Conservation (phyloP, 441 rosid genomes). For the Macaranga tanarius region DNA sequence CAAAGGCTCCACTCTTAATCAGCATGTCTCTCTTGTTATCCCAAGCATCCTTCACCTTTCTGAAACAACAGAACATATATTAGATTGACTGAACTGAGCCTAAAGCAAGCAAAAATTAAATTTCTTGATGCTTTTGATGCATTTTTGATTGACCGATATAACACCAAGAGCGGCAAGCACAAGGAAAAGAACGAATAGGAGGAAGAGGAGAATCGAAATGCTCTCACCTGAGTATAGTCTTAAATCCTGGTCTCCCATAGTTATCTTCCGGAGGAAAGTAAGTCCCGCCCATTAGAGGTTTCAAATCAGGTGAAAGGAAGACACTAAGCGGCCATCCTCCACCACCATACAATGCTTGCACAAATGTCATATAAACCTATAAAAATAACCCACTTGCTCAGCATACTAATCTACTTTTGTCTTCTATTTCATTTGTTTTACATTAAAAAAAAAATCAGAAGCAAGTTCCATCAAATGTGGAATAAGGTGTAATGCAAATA, state of each 20-base stretch:
- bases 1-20: slow-evolving; percentile 71
- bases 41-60: slow-evolving; percentile 94
- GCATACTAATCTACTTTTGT: not conserved
- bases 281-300: slow-evolving; percentile 97
- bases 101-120: not conserved
- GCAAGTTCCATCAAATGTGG: not conserved
- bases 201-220: slow-evolving; percentile 6
- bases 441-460: not conserved
- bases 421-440: not conserved
- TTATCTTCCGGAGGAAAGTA: slow-evolving; percentile 94
- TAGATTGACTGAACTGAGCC: slow-evolving; percentile 13
- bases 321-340: slow-evolving; percentile 97
- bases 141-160: slow-evolving; percentile 2
- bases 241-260: slow-evolving; percentile 90
- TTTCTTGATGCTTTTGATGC: not conserved
- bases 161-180: not conserved
- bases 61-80: slow-evolving; percentile 29
- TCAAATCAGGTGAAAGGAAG: slow-evolving; percentile 90
- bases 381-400: slow-evolving; percentile 23
- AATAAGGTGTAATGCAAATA: not conserved
- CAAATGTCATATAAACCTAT: slow-evolving; percentile 90
- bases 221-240: slow-evolving; percentile 70
- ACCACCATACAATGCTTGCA: slow-evolving; percentile 88
- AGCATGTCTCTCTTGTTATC: slow-evolving; percentile 65
- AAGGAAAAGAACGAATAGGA: slow-evolving; percentile 8